Conservation (phyloP, 2,329 filamentous ascomycete genomes). For the Exserohilum turcica region DNA sequence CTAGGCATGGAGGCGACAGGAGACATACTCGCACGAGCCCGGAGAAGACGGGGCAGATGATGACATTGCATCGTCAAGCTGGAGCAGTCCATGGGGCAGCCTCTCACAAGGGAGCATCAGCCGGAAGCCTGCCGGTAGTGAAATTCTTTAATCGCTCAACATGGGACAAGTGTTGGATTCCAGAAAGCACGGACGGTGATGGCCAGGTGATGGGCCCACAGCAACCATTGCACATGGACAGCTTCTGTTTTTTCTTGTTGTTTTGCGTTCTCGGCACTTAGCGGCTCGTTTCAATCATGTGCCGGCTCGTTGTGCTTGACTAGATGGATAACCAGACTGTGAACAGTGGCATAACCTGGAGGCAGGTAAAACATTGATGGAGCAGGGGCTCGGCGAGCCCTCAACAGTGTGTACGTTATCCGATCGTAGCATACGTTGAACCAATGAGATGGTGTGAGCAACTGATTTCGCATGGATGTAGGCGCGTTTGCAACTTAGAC, state of each 20-base stretch:
- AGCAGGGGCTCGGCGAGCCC: neutral
- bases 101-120: constrained; percentile 14
- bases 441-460: neutral
- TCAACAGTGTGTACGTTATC: neutral
- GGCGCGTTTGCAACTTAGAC: constrained; percentile 5
- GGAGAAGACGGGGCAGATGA: constrained; percentile 27
- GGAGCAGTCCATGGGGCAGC: constrained; percentile 9
- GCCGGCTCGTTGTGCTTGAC: neutral
- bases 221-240: constrained; percentile 9
- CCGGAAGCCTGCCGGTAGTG: constrained; percentile 13
- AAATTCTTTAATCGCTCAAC: constrained; percentile 21
- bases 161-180: constrained; percentile 19
- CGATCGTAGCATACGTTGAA: neutral
- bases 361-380: neutral
- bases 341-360: neutral
- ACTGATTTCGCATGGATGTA: constrained; percentile 1
- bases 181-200: constrained; percentile 18
- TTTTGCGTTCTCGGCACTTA: neutral
- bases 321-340: neutral
- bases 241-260: neutral
- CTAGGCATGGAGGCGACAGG: constrained; percentile 17
- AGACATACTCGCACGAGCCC: constrained; percentile 25
- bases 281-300: neutral
- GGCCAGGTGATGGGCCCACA: constrained; percentile 18
- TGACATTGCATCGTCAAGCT: constrained; percentile 24